phyloP scores from a whole-genome alignment of 192 early-diverging fungal species.

The Lunasporangiospora selenospora region DNA sequence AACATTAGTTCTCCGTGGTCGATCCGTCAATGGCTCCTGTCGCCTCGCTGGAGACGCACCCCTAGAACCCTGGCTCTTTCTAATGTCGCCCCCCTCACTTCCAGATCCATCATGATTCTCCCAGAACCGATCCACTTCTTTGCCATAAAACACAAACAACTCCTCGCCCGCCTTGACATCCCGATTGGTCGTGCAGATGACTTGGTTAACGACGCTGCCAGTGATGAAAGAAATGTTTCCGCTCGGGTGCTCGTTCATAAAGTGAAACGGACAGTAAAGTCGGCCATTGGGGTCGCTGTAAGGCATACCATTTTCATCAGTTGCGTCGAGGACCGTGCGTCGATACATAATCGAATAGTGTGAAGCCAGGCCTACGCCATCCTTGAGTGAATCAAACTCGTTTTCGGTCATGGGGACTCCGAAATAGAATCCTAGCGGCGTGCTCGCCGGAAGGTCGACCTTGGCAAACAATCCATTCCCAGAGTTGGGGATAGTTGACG shows the following conservation, averaged over 20 bases:
- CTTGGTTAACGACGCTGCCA: constrained; percentile 86
- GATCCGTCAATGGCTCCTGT: constrained; percentile 11
- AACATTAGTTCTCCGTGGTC: constrained; percentile 31
- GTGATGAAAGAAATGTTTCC: constrained; percentile 82
- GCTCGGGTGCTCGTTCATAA: constrained; percentile 77
- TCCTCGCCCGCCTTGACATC: constrained; percentile 83
- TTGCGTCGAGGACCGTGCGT: constrained; percentile 89
- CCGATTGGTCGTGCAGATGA: constrained; percentile 79
- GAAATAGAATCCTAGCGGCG: constrained; percentile 92
- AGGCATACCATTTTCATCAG: constrained; percentile 82
- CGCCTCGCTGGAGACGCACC: constrained; percentile 20
- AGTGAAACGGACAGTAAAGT: constrained; percentile 91
- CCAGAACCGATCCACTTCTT: constrained; percentile 88
- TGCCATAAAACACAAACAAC: constrained; percentile 90
- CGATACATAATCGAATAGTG: constrained; percentile 95
- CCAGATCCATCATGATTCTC: constrained; percentile 32
- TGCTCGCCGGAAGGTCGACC: constrained; percentile 75
- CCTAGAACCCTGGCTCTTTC: constrained; percentile 14
- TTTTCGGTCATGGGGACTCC: constrained; percentile 98
- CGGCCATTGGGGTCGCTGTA: constrained; percentile 68
- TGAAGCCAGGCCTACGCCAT: constrained; percentile 78
- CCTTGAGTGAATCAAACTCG: constrained; percentile 91
- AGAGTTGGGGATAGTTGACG: constrained; percentile 73
- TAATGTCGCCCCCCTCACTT: constrained; percentile 7
- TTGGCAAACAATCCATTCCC: constrained; percentile 81